Evolutionary conservation across 352 stramenopile species (phyloP).

Genomic region (Globisporangium camurandrum): DNA sequence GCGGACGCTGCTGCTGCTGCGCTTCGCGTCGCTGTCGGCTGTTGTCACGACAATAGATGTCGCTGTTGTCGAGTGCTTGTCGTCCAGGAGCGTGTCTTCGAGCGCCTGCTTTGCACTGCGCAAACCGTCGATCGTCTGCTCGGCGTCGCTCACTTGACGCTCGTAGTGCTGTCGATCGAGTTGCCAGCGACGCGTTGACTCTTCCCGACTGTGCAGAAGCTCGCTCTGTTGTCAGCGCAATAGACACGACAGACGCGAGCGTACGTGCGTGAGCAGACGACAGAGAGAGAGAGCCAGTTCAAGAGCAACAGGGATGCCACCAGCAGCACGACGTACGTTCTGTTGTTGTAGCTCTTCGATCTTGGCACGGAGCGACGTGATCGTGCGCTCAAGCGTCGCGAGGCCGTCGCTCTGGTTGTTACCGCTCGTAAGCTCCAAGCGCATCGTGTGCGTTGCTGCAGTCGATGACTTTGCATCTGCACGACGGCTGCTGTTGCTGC

Average conservation of each 20-base stretch:
- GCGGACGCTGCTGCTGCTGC: conserved; percentile 1
- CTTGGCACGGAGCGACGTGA: conserved; percentile 42
- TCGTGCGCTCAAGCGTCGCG: conserved; percentile 50
- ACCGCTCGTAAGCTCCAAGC: conserved; percentile 6
- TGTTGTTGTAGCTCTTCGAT: conserved; percentile 66
- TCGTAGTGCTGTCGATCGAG: conserved; percentile 68
- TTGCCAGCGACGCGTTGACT: conserved; percentile 54
- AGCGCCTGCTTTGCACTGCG: conserved; percentile 49
- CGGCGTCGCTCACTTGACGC: conserved; percentile 45
- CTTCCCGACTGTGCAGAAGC: conserved; percentile 46
- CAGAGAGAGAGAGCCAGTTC: neutral
- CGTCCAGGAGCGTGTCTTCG: conserved; percentile 46
- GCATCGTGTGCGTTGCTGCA: neutral
- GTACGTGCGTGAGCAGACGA: neutral
- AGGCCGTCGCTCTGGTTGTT: conserved; percentile 15
- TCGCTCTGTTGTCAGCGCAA: conserved; percentile 28
- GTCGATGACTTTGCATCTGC: too few relatives aligned
- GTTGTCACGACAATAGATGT: too few relatives aligned
- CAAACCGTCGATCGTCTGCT: conserved; percentile 49
- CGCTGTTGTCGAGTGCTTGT: too few relatives aligned
- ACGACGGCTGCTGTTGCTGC: neutral
- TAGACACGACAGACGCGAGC: neutral
- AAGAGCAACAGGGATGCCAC: neutral
- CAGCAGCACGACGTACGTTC: conserved; percentile 38
- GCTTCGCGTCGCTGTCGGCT: conserved; percentile 8